Conservation (phyloP, 495 filamentous ascomycete genomes). For the Annulohypoxylon maeteangense region DNA sequence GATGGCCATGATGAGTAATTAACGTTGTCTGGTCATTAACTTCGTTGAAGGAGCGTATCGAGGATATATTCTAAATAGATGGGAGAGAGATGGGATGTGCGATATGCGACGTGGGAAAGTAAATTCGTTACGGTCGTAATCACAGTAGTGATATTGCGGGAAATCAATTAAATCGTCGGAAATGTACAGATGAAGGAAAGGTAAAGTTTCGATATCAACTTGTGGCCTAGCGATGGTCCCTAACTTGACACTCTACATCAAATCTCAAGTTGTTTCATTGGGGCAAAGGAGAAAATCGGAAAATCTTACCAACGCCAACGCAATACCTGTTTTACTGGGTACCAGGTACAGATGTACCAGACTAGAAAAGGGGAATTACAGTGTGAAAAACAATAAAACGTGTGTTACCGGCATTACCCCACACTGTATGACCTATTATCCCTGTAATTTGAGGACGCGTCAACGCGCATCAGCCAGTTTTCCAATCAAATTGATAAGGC, state of each 20-base stretch:
- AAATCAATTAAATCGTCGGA: conserved; percentile 13
- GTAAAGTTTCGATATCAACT: conserved; percentile 4
- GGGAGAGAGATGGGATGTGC: neutral
- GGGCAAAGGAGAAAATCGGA: conserved; percentile 22
- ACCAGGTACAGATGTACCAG: neutral
- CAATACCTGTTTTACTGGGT: conserved; percentile 2
- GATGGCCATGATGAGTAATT: conserved; percentile 72
- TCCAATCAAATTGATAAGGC: neutral
- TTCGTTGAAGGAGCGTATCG: conserved; percentile 9
- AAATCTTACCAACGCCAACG: conserved; percentile 18
- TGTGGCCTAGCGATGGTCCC: conserved; percentile 7
- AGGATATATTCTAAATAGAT: conserved; percentile 8
- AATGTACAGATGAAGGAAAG: conserved; percentile 38
- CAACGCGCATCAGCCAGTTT: conserved; percentile 27
- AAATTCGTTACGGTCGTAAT: neutral
- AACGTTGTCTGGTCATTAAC: conserved; percentile 43
- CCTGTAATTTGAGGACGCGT: conserved; percentile 36
- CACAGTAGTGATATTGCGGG: neutral
- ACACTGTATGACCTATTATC: conserved; percentile 16
- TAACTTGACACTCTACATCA: conserved; percentile 17
- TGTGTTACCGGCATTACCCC: neutral
- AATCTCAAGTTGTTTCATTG: conserved; percentile 17
- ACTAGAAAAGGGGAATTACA: conserved; percentile 18
- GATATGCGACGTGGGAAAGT: conserved; percentile 1
- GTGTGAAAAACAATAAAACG: conserved; percentile 10